These are phyloP conservation scores for Phalaenopsis aphrodite DNA, from an alignment of 106 monocot species.

Conservation along the genomic window DNA sequence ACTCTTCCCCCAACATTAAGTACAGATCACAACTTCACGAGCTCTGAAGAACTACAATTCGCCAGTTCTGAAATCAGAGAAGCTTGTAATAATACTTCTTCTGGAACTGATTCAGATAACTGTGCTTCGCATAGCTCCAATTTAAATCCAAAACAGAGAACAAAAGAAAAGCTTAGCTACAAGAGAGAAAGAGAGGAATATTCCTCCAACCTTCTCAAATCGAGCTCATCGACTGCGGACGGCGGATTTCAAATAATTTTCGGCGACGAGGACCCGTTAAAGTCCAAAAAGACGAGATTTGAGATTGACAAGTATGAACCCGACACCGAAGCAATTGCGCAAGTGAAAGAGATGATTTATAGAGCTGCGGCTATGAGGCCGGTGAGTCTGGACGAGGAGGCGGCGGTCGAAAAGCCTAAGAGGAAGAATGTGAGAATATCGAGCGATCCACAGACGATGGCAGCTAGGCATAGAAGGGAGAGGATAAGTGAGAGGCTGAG, in stretches of 20 bases:
- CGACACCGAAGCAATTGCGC: conserved; percentile 56
- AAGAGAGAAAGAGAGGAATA: neutral
- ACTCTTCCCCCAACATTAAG: neutral
- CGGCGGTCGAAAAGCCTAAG: conserved; percentile 26
- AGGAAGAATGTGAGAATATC: conserved; percentile 86
- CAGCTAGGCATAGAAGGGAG: conserved; percentile 72
- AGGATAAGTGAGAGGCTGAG: conserved; percentile 68
- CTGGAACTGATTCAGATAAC: neutral
- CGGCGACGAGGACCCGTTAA: neutral
- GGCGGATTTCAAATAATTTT: neutral
- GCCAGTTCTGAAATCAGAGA: neutral
- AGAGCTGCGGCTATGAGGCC: conserved; percentile 68
- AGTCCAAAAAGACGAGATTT: neutral
- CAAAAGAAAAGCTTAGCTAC: neutral
- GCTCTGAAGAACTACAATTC: neutral
- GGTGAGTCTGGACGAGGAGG: conserved; percentile 28
- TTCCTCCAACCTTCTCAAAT: neutral
- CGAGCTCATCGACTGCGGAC: neutral
- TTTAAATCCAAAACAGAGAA: neutral
- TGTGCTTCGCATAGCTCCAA: neutral
- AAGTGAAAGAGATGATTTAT: conserved; percentile 88
- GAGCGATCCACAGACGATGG: conserved; percentile 80
- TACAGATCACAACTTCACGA: neutral
- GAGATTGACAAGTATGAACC: conserved; percentile 8
- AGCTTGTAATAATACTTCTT: no score